Percentiles rank a stretch among this genome's conserved stretches.
These are phyloP conservation scores for Magnolia changhungtana DNA, from an alignment of 164 flowering plant species.

Conservation along the genomic window DNA sequence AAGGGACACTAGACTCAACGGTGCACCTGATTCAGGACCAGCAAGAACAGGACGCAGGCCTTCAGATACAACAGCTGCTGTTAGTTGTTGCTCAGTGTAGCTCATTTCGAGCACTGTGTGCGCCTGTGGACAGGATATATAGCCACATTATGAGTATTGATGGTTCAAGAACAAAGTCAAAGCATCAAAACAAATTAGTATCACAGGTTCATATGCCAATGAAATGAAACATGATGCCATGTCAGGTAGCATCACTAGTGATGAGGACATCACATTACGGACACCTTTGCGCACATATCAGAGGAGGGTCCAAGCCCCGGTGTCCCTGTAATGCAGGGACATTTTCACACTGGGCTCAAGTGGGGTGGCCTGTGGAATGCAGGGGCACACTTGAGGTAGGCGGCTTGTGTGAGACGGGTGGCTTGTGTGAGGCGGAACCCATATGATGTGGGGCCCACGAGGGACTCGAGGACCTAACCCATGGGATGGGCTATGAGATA, in stretches of 20 bases:
- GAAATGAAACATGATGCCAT: neutral
- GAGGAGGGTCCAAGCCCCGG: too few species aligned
- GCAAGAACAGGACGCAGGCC: slow-evolving; percentile 79
- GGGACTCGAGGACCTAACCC: too few species aligned
- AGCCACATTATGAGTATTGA: neutral
- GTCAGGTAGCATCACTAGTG: neutral
- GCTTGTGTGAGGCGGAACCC: too few species aligned
- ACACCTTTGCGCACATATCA: neutral
- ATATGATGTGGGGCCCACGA: too few species aligned
- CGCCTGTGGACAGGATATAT: slow-evolving; percentile 48
- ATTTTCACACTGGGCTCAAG: too few species aligned
- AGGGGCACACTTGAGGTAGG: too few species aligned
- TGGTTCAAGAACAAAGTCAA: neutral
- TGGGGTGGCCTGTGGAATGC: too few species aligned
- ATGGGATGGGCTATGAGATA: too few species aligned
- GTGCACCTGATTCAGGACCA: slow-evolving; percentile 47
- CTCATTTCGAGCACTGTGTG: slow-evolving; percentile 98
- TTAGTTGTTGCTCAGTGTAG: slow-evolving; percentile 93
- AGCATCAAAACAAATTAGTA: neutral
- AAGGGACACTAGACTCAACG: slow-evolving; percentile 47
- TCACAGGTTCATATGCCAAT: neutral
- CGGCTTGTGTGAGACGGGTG: too few species aligned
- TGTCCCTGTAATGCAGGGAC: too few species aligned
- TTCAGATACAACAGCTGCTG: slow-evolving; percentile 82
- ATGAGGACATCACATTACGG: neutral